Evolutionary conservation across 2,329 filamentous ascomycete species (phyloP).

Genomic region (Saccharata proteae): DNA sequence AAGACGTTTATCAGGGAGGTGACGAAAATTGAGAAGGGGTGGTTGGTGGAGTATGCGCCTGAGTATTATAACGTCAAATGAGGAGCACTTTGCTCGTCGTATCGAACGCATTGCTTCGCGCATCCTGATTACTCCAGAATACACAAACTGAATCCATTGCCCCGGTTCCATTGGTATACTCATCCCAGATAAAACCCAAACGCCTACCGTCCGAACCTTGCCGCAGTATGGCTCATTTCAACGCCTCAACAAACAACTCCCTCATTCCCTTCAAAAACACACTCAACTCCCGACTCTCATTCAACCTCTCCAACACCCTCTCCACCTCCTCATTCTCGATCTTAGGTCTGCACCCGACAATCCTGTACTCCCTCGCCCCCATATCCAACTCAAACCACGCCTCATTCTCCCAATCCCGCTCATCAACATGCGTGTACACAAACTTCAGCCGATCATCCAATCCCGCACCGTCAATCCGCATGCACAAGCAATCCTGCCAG

Average conservation of each 20-base stretch:
- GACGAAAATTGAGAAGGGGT: conserved; percentile 87
- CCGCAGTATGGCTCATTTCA: conserved; percentile 29
- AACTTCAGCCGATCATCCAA: conserved; percentile 80
- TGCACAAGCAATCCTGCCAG: conserved; percentile 82
- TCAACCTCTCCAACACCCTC: conserved; percentile 63
- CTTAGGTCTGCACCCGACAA: conserved; percentile 70
- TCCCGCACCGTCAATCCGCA: conserved; percentile 82
- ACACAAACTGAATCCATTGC: conserved; percentile 6
- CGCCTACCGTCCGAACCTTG: no score
- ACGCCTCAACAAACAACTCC: conserved; percentile 53
- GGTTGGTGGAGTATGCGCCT: conserved; percentile 79
- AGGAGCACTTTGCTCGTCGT: not conserved
- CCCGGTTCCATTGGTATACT: no score
- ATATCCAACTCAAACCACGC: conserved; percentile 90
- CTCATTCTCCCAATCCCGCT: conserved; percentile 77
- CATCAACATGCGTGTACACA: conserved; percentile 75
- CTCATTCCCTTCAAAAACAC: conserved; percentile 71
- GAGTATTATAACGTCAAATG: conserved; percentile 38
- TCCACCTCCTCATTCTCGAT: conserved; percentile 69
- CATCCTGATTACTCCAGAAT: not conserved
- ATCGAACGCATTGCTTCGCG: not conserved
- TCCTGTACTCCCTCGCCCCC: conserved; percentile 69
- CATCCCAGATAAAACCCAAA: no score
- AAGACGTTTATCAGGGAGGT: conserved; percentile 89
- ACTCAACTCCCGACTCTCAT: conserved; percentile 65